Conservation (phyloP, 805 yeast species). For the Saturnispora mendoncae region DNA sequence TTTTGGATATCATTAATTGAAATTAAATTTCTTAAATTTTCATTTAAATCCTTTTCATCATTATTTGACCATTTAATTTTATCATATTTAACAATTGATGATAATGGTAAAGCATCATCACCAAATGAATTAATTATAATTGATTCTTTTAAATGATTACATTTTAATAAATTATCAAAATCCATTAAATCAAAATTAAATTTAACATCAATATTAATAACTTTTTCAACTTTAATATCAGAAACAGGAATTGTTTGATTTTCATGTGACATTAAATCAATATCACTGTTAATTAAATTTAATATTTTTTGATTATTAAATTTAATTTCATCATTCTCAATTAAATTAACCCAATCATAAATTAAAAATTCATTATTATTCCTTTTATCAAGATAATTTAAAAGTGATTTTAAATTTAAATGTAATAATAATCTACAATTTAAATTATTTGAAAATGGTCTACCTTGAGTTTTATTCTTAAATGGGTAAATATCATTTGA, state of each 20-base stretch:
- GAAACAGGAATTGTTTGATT: neutral
- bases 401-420: constrained; percentile 18
- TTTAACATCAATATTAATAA: neutral
- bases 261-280: constrained; percentile 10
- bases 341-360: constrained; percentile 15
- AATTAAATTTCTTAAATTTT: neutral
- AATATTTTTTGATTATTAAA: neutral
- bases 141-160: neutral
- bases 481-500: constrained; percentile 10
- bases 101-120: neutral
- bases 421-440: constrained; percentile 26
- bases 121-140: constrained; percentile 1
- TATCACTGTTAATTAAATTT: constrained; percentile 2
- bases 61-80: constrained; percentile 6
- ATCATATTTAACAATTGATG: constrained; percentile 6
- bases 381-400: constrained; percentile 21
- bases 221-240: too few relatives aligned
- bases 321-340: neutral
- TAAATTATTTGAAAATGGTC: constrained; percentile 27
- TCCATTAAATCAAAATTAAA: constrained; percentile 10
- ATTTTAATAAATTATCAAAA: constrained; percentile 3
- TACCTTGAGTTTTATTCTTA: constrained; percentile 26
- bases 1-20: neutral
- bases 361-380: constrained; percentile 15
- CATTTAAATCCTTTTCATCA: neutral